Conservation (phyloP, 179 eudicot species). For the Gypsophila paniculata region DNA sequence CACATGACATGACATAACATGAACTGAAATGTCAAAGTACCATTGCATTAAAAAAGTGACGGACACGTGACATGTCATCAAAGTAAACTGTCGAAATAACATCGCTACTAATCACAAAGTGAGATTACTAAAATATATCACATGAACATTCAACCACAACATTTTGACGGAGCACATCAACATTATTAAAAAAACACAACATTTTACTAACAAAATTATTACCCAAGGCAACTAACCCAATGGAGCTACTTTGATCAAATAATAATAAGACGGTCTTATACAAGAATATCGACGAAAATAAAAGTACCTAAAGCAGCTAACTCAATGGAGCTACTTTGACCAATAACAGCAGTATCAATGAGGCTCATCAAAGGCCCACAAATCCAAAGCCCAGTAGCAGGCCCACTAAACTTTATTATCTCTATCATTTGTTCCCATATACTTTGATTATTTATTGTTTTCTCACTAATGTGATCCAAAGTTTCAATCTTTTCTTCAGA, state of each 20-base stretch:
- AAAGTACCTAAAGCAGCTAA: conserved; percentile 91
- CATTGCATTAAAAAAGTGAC: too few species aligned
- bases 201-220: too few species aligned
- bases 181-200: too few species aligned
- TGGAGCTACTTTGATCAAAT: too few species aligned
- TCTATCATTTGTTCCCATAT: conserved; percentile 76
- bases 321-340: conserved; percentile 83
- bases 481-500: conserved; percentile 22
- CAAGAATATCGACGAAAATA: background rate
- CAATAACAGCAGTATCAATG: conserved; percentile 93
- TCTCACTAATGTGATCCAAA: conserved; percentile 26
- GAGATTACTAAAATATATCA: background rate
- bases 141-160: background rate
- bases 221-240: too few species aligned
- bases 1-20: too few species aligned
- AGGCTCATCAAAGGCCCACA: conserved; percentile 96
- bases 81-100: too few species aligned
- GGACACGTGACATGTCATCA: too few species aligned
- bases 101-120: background rate
- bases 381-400: conserved; percentile 89
- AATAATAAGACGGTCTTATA: too few species aligned
- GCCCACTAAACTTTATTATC: conserved; percentile 84
- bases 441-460: conserved; percentile 36
- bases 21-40: too few species aligned
- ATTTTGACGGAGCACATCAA: too few species aligned